phyloP scores from a whole-genome alignment of 345 rosid genomes.

The Eucalyptus erythrocorys region DNA sequence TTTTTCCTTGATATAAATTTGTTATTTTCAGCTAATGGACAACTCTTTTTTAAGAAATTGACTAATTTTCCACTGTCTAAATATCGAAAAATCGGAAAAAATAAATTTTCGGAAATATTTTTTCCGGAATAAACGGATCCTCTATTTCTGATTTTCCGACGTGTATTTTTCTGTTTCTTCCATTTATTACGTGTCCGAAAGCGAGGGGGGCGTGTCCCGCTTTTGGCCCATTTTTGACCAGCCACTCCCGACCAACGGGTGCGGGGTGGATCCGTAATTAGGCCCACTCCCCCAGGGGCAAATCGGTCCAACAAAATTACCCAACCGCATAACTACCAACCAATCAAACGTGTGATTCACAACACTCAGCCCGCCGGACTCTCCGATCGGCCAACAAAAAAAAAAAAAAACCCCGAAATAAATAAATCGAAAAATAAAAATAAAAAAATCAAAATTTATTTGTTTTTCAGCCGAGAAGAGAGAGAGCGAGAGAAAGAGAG shows the following conservation, averaged over 20 bases:
- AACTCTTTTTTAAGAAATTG: background rate
- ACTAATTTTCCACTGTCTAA: background rate
- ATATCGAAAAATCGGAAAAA: background rate
- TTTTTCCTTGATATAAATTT: background rate
- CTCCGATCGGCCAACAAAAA: background rate
- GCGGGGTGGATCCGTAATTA: background rate
- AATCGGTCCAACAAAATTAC: background rate
- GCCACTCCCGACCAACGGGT: background rate
- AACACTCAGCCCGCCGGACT: background rate
- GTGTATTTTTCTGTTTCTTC: background rate
- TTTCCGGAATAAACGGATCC: background rate
- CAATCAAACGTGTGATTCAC: conserved; percentile 5
- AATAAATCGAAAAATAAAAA: background rate
- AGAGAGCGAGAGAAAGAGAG: background rate
- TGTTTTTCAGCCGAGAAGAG: background rate
- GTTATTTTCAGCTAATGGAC: background rate
- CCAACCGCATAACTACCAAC: background rate
- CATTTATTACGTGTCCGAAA: background rate
- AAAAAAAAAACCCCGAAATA: background rate
- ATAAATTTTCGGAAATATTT: too few species aligned
- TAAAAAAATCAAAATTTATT: background rate
- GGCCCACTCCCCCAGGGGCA: background rate
- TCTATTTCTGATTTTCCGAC: background rate
- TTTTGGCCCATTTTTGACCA: background rate
- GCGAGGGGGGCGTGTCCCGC: background rate